Evolutionary conservation across 129 eudicot species (phyloP).

Genomic region (Flaveria robusta): DNA sequence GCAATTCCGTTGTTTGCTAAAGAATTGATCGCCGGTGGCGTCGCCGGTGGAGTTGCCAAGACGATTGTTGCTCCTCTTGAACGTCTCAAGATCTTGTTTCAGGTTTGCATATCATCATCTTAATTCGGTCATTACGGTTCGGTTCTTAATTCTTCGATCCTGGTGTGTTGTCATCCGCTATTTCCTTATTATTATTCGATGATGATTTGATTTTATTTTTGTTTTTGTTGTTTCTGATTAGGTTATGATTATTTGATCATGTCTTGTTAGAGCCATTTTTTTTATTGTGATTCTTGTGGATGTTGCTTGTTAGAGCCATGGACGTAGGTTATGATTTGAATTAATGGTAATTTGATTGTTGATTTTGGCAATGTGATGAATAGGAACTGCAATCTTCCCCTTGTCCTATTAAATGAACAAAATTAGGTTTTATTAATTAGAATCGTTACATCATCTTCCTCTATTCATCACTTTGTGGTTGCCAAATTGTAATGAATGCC

Average conservation of each 20-base stretch:
- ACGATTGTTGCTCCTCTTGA: constrained; percentile 95
- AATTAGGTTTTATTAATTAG: background rate
- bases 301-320: constrained; percentile 18
- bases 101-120: constrained; percentile 43
- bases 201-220: background rate
- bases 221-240: background rate
- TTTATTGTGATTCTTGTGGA: background rate
- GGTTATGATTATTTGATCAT: too few species aligned
- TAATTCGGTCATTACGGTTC: background rate
- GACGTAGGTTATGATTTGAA: constrained; percentile 10
- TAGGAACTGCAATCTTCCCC: background rate
- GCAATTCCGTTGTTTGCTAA: constrained; percentile 83
- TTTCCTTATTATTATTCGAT: too few species aligned
- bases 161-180: too few species aligned
- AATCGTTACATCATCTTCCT: background rate
- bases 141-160: background rate
- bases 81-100: constrained; percentile 93
- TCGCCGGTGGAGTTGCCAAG: constrained; percentile 92
- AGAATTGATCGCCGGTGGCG: constrained; percentile 93
- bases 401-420: constrained; percentile 8
- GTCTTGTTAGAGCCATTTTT: too few species aligned
- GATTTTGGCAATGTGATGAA: constrained; percentile 25
- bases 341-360: constrained; percentile 25
- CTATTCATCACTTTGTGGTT: background rate
- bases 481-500: background rate